Evolutionary conservation across 192 early-diverging fungal genomes (phyloP), one percentile per base, ranked within the genome.

Genomic region (Backusella psychrophila): DNA sequence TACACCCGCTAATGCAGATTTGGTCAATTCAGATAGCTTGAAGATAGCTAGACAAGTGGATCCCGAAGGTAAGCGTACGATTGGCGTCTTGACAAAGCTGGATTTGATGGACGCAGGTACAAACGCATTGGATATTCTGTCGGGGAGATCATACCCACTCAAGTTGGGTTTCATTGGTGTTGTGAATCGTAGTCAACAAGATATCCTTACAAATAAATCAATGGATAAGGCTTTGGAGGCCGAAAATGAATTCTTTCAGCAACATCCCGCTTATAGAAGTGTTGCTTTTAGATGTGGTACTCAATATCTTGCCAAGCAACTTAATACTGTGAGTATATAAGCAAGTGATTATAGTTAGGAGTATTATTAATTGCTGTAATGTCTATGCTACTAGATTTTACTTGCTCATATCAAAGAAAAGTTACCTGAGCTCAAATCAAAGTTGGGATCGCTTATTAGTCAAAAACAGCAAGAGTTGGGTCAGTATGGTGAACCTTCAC

Each of bases 21-120:
- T 95, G 59, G 93, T 90, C 63, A 95, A 95, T 78, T 94, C 93
- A 23, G 94, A 95, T 82, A 94, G 93, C 82, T 85, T 95, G 56
- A 95, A 95, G 82, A 83, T 94, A 66, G 93, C 94, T n/a, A 90
- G 93, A 65, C 93, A 95, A 76, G 94, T 95, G 12, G 94, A 94
- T 81, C 89, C 92, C 3, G 91, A 93, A 78, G 91, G 92, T 81
- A 78, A 77, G 75, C 89, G 94, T 68, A 95, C 94, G 6, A 87
- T 95, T 42, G 94, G 94, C 26, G 91, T 95, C 8, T 81, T 95
- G 69, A 94, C 94, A 52, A 95, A 95, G 83, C 86, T 95, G 70
- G 94, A 95, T 84, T 77, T 95, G 75, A 95, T 95, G 94, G 94
- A 95, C 76, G 88, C 89, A 59, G 94, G 94, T 67, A 95, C 93